These are phyloP conservation scores for Dioscorea zingiberensis DNA, from an alignment of 106 monocot genomes.

Conservation along the genomic window DNA sequence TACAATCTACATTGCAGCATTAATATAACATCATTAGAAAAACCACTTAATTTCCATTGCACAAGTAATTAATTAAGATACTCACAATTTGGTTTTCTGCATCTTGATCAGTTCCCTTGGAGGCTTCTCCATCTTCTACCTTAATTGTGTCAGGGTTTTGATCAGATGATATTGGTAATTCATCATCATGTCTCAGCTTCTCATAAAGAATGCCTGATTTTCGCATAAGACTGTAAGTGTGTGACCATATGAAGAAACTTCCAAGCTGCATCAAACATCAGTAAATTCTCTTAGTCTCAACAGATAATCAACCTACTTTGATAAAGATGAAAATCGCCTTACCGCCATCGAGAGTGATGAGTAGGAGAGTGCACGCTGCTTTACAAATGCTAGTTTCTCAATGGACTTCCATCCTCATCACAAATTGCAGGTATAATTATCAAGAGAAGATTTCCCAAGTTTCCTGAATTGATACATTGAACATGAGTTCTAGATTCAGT, in stretches of 20 bases:
- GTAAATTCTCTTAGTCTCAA: not conserved
- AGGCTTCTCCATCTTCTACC: not conserved
- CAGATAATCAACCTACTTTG: not conserved
- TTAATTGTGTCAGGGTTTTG: conserved; percentile 2
- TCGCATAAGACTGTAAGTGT: conserved; percentile 59
- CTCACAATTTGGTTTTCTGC: conserved; percentile 10
- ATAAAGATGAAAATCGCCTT: not conserved
- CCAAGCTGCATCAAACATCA: conserved; percentile 45
- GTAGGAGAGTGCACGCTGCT: conserved; percentile 16
- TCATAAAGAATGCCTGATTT: conserved; percentile 14
- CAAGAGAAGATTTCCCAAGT: conserved; percentile 29
- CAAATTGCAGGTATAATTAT: conserved; percentile 31
- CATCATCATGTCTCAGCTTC: not conserved
- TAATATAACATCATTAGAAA: not conserved
- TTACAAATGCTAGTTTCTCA: conserved; percentile 19
- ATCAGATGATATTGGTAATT: not conserved
- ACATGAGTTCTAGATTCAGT: not conserved
- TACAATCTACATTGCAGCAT: conserved; percentile 9
- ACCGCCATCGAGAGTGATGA: conserved; percentile 43
- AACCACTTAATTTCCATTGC: too few species aligned
- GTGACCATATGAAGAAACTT: conserved; percentile 74
- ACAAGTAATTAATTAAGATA: too few species aligned
- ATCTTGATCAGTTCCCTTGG: not conserved
- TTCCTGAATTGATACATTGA: conserved; percentile 11
- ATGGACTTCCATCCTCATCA: conserved; percentile 26